Base-by-base conservation (phyloP, 2,329 filamentous ascomycete genomes). In the Arachnopeziza araneosa region DNA sequence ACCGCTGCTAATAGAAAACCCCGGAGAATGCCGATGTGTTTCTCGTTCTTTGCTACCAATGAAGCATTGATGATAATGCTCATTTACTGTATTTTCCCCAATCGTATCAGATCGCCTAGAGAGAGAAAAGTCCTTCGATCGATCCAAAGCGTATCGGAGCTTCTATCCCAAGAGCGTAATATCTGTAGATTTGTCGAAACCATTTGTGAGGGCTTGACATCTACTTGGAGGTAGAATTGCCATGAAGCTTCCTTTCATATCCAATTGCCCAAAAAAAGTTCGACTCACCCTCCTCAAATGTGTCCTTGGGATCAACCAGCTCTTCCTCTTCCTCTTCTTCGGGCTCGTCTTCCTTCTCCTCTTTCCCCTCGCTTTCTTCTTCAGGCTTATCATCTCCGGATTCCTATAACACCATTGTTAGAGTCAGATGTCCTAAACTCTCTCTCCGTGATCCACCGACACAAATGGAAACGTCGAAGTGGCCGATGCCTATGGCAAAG, bases 261-360 rank as follows among this genome's bases (percentile, higher is more conserved):
- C n/a, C n/a, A n/a, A n/a, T 30, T 30, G 9, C 26, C 9, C 26
- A 19, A 44, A 44, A 44, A 44, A 14, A 19, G 17, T 14, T 44
- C 6, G 17, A 87, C 91, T 83, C 78, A 98, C 95, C 92, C 85
- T 96, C 91, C 79, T 96, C 90, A 64, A 98, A 78, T 76, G 85
- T 84, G 64, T 93, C 90, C 84, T 96, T 96, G 70, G 88, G 86
- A 75, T 98, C 93, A 69, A 88, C 86, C 64, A 84, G 79, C 79
- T 95, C 90, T 66, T 92, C 89, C 63, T 91, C 88, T 51, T 87
- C 86, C 24, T 83, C 85, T 32, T 80, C 84, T 21, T 82, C 81
- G 23, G 80, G 81, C 50, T 77, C 79, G 9, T 77, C 81, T 50
- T 77, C 78, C 51, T 80, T 83, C 22, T 77, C 77, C 52, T 78